Conservation (phyloP, 2,329 filamentous ascomycete genomes). For the Parastagonospora avenae region DNA sequence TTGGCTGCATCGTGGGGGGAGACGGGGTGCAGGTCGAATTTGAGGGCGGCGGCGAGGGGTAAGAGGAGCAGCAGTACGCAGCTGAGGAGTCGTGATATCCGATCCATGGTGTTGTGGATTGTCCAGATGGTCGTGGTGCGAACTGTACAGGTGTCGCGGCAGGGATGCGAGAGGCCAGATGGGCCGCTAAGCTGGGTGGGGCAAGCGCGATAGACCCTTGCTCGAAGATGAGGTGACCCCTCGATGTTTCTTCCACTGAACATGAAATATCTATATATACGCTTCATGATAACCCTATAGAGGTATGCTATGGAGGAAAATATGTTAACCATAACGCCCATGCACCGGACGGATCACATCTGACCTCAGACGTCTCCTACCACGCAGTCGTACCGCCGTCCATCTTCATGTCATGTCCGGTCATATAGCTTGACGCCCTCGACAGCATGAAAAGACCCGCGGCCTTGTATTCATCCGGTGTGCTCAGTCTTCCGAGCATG, state of each 20-base stretch:
- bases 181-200: slow-evolving; percentile 24
- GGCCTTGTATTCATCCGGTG: slow-evolving; percentile 43
- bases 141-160: slow-evolving; percentile 27
- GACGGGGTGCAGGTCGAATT: slow-evolving; percentile 86
- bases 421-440: slow-evolving; percentile 45
- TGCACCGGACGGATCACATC: too few species aligned
- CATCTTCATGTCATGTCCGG: slow-evolving; percentile 39
- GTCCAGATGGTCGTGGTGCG: slow-evolving; percentile 24
- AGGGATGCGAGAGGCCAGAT: slow-evolving; percentile 40
- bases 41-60: slow-evolving; percentile 69
- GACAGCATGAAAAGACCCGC: slow-evolving; percentile 43
- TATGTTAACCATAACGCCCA: too few species aligned
- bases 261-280: not conserved
- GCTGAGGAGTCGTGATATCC: slow-evolving; percentile 39
- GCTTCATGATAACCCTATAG: not conserved
- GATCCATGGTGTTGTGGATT: slow-evolving; percentile 38
- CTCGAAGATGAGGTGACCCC: not conserved
- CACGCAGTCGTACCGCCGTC: slow-evolving; percentile 44
- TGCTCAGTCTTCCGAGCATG: slow-evolving; percentile 65
- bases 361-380: slow-evolving; percentile 13
- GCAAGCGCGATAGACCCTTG: slow-evolving; percentile 4
- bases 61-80: slow-evolving; percentile 46
- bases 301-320: too few species aligned
- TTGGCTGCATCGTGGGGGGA: slow-evolving; percentile 64
- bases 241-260: not conserved